Base-by-base conservation (phyloP, 2,329 filamentous ascomycete genomes). In the Aspergillus aculeatus region DNA sequence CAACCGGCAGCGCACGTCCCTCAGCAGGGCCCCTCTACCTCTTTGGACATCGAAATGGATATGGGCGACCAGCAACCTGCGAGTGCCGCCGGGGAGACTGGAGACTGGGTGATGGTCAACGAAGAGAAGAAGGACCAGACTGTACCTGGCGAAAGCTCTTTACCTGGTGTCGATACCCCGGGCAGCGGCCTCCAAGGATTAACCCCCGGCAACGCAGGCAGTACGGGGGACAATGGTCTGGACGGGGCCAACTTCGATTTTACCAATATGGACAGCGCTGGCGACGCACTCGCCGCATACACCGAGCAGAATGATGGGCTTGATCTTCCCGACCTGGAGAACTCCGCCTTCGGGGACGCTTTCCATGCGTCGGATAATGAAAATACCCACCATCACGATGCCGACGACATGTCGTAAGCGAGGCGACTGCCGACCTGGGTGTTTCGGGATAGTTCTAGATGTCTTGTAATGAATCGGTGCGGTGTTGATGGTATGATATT, bases 271-370 rank as follows among this genome's bases (percentile, higher is more conserved):
- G 87, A 92, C 72, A 87, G 87, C 24, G 89, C 88, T 0, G 89
- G 87, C 14, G 88, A 91, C 69, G 89, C 88, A 3, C 77, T 92
- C 38, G 86, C 86, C 2, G 84, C 84, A 44, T 91, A 89, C 69
- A 86, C 84, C 47, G 83, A 84, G 16, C 83, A 85, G 14, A 81
- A 84, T 54, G 81, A 81, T 57, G 77, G 77, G 3, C 73, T 81
- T 4, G 81, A 82, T 64, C 72, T 83, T 47, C 85, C 83, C 9
- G 89, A 88, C 63, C 84, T 92, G 80, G 89, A 91, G 50, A 89
- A 92, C 69, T 91, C 88, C 38, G 91, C 90, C 1, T 95, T 95
- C 77, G 91, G 90, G 2, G 90, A 95, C 67, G 91, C 91, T 0
- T 91, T 94, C 75, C 89, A 92, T 64, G 80, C 80, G 16, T 81